phyloP scores from a whole-genome alignment of 75 land plant species.

The Picea glauca region DNA sequence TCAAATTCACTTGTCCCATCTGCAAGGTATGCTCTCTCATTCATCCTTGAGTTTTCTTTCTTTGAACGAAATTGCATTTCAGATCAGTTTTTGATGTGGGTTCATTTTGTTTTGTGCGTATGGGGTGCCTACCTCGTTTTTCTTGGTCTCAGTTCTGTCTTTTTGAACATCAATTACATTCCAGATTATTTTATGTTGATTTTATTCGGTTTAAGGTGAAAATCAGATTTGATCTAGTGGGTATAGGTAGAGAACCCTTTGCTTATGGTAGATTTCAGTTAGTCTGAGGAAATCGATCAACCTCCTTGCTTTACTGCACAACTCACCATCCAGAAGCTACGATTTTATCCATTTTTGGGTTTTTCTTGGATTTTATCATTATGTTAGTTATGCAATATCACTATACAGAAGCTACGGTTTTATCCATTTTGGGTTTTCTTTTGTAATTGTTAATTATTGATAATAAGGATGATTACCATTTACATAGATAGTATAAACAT shows the following conservation, averaged over 20 bases:
- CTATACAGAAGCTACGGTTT: too few relatives aligned
- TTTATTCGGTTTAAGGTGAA: too few relatives aligned
- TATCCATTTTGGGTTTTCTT: too few relatives aligned
- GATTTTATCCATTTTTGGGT: not conserved
- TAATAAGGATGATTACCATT: too few relatives aligned
- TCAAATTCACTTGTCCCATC: conserved; percentile 73
- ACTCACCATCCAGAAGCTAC: not conserved
- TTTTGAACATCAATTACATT: too few relatives aligned
- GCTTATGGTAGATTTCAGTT: not conserved
- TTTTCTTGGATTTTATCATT: not conserved
- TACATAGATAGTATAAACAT: too few relatives aligned
- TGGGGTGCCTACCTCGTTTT: not conserved
- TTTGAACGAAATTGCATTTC: not conserved
- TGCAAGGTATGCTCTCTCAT: conserved; percentile 50
- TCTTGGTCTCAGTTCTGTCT: too few relatives aligned
- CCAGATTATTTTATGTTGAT: too few relatives aligned
- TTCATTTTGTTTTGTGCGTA: not conserved
- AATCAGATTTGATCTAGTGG: not conserved
- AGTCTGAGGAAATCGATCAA: not conserved
- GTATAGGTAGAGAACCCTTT: not conserved
- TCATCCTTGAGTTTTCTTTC: not conserved
- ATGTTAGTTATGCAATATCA: too few relatives aligned
- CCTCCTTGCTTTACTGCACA: not conserved
- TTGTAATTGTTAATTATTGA: too few relatives aligned
- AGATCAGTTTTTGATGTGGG: conserved; percentile 1